Conservation (phyloP, 2,329 filamentous ascomycete genomes). For the Cladosporium oxysporum region DNA sequence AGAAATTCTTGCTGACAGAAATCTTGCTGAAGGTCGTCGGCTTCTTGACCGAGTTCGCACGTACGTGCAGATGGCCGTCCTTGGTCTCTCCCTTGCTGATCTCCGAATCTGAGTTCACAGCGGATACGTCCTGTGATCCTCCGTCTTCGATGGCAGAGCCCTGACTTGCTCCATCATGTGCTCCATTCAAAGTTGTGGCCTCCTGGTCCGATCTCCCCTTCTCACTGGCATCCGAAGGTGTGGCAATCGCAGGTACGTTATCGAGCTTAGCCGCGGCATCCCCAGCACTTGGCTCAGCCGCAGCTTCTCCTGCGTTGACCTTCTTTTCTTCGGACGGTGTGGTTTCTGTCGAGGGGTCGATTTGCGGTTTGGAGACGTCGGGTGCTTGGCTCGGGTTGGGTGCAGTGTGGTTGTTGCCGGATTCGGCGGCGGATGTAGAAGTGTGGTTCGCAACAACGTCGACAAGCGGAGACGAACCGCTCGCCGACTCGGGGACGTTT, state of each 20-base stretch:
- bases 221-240: slow-evolving; percentile 15
- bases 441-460: slow-evolving; percentile 61
- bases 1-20: slow-evolving; percentile 81
- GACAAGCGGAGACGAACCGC: slow-evolving; percentile 61
- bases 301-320: slow-evolving; percentile 23
- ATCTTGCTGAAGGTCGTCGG: slow-evolving; percentile 79
- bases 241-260: slow-evolving; percentile 14
- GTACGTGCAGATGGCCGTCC: slow-evolving; percentile 59
- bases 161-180: slow-evolving; percentile 27
- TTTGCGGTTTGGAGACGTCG: slow-evolving; percentile 26
- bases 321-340: slow-evolving; percentile 12
- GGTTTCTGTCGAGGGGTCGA: slow-evolving; percentile 18
- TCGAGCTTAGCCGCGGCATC: slow-evolving; percentile 28
- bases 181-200: slow-evolving; percentile 11
- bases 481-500: slow-evolving; percentile 69
- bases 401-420: slow-evolving; percentile 51
- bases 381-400: slow-evolving; percentile 28
- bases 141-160: slow-evolving; percentile 55
- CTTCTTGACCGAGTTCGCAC: slow-evolving; percentile 67
- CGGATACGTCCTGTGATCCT: slow-evolving; percentile 62
- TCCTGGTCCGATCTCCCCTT: slow-evolving; percentile 14
- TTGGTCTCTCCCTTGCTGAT: slow-evolving; percentile 61
- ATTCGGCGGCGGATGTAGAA: slow-evolving; percentile 58
- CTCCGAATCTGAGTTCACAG: slow-evolving; percentile 76
- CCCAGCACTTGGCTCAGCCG: slow-evolving; percentile 38